Base-by-base conservation (phyloP, 2,329 filamentous ascomycete species). In the Paracorniculantispora psalliotae region DNA sequence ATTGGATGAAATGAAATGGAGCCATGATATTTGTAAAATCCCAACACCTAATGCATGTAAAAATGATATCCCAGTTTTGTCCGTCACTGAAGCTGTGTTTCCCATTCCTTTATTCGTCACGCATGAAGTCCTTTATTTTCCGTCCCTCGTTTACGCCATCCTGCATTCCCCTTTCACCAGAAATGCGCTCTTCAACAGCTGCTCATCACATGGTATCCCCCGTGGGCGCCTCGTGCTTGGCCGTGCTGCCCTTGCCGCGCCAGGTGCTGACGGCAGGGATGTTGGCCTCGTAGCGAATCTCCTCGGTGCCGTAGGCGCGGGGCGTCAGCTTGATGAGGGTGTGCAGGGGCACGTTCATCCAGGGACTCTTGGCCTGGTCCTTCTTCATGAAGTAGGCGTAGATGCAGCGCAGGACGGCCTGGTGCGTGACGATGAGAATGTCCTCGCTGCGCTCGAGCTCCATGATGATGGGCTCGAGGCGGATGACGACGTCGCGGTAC, bases 361-460 rank as follows among this genome's bases (percentile, higher is more conserved):
- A 99, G 0, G 94, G 94, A 65, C 90, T 94, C 75, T 91, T 85
- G 67, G 92, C 87, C 74, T 97, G 94, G 57, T 91, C 88, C 68
- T 94, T 91, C 69, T 97, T 96, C 89, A 97, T 96, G 73, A 97
- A 99, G 75, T 99, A 99, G 30, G 94, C 91, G 71, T 97, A 99
- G 68, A 99, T 96, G 79, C 94, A 99, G 61, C 94, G 86, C 63
- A 99, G 80, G 35, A 99, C 93, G 15, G 94, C 94, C 76, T 99
- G 94, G 72, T 99, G 94, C 3, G 94, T 97, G 62, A 99, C 92
- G 66, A 99, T 97, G 61, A 99, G 85, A 65, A 99, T 96, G 70
- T 99, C 96, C 74, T 97, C 94, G 66, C 88, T 91, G 63, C 94
- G 86, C 75, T 99, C 94, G 55, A 99, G 81, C 73, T 99, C 94